Evolutionary conservation across 23 red algal species (phyloP).

Genomic region (Gracilaria caudata): DNA sequence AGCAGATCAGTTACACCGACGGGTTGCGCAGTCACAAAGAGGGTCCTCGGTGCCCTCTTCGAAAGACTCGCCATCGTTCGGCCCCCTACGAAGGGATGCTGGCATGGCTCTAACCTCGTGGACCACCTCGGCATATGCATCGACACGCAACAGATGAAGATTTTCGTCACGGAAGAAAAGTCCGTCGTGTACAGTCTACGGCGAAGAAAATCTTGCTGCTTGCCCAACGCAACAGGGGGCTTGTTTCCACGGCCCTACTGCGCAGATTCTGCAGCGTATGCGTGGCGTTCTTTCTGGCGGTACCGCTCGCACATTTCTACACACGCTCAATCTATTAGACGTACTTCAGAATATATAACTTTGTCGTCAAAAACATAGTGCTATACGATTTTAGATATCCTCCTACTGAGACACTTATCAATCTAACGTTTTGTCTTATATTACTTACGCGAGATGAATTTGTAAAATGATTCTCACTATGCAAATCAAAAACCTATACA

Average conservation of each 20-base stretch:
- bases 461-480: too few species aligned
- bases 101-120: neutral
- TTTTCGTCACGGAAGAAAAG: conserved; percentile 14
- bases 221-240: neutral
- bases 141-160: conserved; percentile 1
- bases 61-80: neutral
- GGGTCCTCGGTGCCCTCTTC: neutral
- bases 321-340: conserved; percentile 31
- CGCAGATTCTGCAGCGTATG: conserved; percentile 10
- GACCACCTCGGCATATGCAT: conserved; percentile 15
- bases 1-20: neutral
- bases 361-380: too few species aligned
- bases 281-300: neutral
- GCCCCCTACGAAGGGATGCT: neutral
- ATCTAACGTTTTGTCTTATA: too few species aligned
- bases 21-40: neutral
- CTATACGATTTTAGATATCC: too few species aligned
- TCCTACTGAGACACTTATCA: too few species aligned
- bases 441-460: too few species aligned
- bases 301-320: conserved; percentile 8
- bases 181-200: neutral
- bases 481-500: too few species aligned
- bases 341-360: too few species aligned
- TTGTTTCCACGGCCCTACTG: neutral
- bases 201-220: too few species aligned